Base-by-base conservation (phyloP, 2,329 filamentous ascomycete species). In the Malbranchea zuffiana region DNA sequence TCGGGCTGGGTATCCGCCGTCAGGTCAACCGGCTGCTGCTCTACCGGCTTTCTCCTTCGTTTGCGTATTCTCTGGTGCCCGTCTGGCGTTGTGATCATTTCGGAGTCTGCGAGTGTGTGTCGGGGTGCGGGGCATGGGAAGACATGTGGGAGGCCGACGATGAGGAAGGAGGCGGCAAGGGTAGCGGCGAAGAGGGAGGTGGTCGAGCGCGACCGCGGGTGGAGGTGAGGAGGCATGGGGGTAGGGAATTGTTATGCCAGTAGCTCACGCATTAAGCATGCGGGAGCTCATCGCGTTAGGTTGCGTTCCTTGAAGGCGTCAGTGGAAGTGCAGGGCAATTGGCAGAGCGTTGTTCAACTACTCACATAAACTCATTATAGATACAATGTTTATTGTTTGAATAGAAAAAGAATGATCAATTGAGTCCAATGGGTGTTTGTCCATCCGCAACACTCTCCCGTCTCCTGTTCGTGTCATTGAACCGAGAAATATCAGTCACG, bases 171-270 rank as follows among this genome's bases (percentile, higher is more conserved):
- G 20, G 86, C 78, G 44, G 83, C 71, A 37, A 96, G 74, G 1
- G 88, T 96, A n/a, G 82, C 84, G 34, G 85, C 86, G 66, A 98
- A 98, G 43, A 98, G 79, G 30, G 86, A 90, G 39, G 82, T 87
- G 50, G 90, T 98, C 66, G 85, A 83, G 52, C 84, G 80, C 49
- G 88, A 96, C 60, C 87, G 80, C 21, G 90, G 90, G 61, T 98
- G 90, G 27, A 98, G 78, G 63, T 88, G 68, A 26, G 76, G 82
- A 52, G 84, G 78, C 82, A 90, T 90, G 57, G 54, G 16, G 24
- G 10, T 15, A 63, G 50, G 47, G 44, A 42, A 4, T 18, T 25
- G n/a, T n/a, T n/a, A n/a, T n/a, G n/a, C n/a, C n/a, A n/a, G n/a
- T n/a, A n/a, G n/a, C n/a, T n/a, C n/a, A n/a, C n/a, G n/a, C n/a